Base-by-base conservation (phyloP, 2,329 filamentous ascomycete genomes). In the Epichloe uncinata region DNA sequence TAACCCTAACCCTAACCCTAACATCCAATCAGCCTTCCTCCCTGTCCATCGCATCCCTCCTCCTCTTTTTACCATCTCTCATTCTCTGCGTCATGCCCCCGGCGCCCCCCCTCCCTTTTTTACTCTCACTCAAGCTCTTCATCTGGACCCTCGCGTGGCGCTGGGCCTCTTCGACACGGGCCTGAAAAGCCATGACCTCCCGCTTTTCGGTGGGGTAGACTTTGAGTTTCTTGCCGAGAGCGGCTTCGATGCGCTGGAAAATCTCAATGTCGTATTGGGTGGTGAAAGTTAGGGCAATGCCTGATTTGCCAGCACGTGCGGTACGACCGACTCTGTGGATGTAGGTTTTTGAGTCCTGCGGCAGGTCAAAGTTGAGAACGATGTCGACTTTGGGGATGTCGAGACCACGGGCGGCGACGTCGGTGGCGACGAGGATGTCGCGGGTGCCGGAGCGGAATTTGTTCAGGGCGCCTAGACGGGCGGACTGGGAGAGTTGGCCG, bases 331-430 rank as follows among this genome's bases (percentile, higher is more conserved):
- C 88, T 48, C 89, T 78, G 66, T 95, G 89, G 34, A 95, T 85
- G 59, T 95, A 95, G 0, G 89, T 95, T 68, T 95, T 95, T 58
- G 80, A 86, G 66, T 94, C 87, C 30, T 81, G 78, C 0, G 89
- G 87, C 2, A 95, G 69, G 60, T 95, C 89, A 56, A 83, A 86
- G 68, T 95, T 95, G 56, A 95, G 66, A 2, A 96, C 87, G 0
- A 91, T 70, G 56, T 95, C 88, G 12, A 96, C 89, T n/a, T 81
- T 84, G 12, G 89, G 89, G 44, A 96, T 95, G 71, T 96, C 90
- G 6, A 96, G 74, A 74, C 90, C 91, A 63, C 90, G 82, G 1
- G 90, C 87, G 1, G 90, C 90, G n/a, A 96, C 87, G 64, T 96
- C 90, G 0, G 90, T 96, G 11, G 89, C 89, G 3, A 96, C 85